Conservation (phyloP, 148 eudicot genomes). For the Salicornia ramosissima region DNA sequence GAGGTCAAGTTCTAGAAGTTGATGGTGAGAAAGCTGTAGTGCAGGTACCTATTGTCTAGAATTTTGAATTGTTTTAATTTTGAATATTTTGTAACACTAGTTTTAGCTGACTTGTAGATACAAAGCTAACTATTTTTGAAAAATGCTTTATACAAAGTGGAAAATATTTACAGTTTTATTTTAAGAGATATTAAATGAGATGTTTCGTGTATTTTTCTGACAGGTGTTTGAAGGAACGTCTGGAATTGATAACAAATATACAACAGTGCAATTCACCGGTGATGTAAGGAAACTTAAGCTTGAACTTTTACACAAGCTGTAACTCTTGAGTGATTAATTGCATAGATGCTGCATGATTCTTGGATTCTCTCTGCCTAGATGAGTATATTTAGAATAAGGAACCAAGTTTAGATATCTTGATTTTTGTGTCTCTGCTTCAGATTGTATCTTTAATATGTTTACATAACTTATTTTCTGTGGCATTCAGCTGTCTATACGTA, state of each 20-base stretch:
- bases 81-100: no score
- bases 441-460: neutral
- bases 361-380: neutral
- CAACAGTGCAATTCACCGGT: slow-evolving; percentile 96
- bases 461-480: slow-evolving; percentile 6
- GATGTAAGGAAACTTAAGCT: slow-evolving; percentile 52
- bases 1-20: slow-evolving; percentile 98
- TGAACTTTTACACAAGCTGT: neutral
- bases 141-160: neutral
- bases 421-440: neutral
- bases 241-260: slow-evolving; percentile 96
- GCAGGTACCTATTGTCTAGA: slow-evolving; percentile 45
- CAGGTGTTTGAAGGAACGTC: slow-evolving; percentile 99
- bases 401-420: neutral
- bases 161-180: neutral
- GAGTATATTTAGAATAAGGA: neutral
- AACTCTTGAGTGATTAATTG: neutral
- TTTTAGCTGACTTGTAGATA: no score
- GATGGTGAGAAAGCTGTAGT: slow-evolving; percentile 99
- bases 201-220: slow-evolving; percentile 10
- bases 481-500: neutral
- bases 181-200: neutral
- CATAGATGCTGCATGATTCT: neutral
- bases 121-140: no score
- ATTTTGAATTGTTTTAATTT: neutral